Base-by-base conservation (phyloP, 1,139 yeast genomes). In the Geotrichum restrictum region DNA sequence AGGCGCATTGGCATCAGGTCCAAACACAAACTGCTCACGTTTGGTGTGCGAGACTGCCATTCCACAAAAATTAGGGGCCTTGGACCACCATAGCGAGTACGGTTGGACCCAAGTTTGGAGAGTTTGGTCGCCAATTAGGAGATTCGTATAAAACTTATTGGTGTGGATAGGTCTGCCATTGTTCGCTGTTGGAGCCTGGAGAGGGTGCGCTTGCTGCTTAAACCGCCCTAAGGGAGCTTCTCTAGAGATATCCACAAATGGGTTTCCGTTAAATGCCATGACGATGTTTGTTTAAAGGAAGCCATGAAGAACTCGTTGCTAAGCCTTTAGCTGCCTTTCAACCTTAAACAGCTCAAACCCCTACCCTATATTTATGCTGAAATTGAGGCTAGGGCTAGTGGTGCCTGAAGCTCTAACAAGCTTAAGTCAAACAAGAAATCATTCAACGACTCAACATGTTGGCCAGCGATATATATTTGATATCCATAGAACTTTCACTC, bases 81-180 rank as follows among this genome's bases (percentile, higher is more conserved):
- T 71, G 3, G 79, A 71, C 67, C 74, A 82, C 83, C 88, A 87
- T 42, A 88, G 69, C 1, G 88, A 82, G 64, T 87, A 88, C 1
- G 97, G 97, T 62, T 84, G 89, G 1, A 95, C 80, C 83, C 87
- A 88, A 3, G 83, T 78, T 2, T 79, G 84, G 51, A 79, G 70
- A 10, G 78, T 77, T 64, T 86, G 93, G 40, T 72, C 70, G 1
- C 76, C 93, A 22, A 89, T 76, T 56, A 88, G 70, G 65, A 88
- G 71, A 68, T 89, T 89, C 8, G 87, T 84, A 66, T 85, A 88
- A 68, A 88, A 89, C 66, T 88, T 88, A 71, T 89, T 89, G 18
- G 97, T 88, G 58, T 81, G 81, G 45, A 82, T 75, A 5, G 95
- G 88, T 37, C 46, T 32, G 19, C 24, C 42, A 27, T 59, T 61